These are phyloP conservation scores for Solanum tarijense DNA, from an alignment of 257 asterid genomes.

Conservation along the genomic window DNA sequence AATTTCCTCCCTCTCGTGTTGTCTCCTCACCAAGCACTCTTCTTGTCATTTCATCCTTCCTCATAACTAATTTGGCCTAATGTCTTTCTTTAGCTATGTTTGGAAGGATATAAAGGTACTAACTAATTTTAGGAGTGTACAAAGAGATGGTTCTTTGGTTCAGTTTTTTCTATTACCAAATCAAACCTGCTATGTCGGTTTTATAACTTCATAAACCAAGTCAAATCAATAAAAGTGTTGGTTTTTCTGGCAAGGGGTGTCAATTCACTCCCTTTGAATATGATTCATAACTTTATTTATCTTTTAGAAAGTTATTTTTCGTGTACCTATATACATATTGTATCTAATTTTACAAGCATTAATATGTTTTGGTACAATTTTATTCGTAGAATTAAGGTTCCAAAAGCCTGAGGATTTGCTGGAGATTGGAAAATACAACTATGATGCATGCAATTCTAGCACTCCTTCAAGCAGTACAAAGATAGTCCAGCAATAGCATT, in stretches of 20 bases:
- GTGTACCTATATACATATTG: not conserved
- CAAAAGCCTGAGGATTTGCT: not conserved
- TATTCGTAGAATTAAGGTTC: not conserved
- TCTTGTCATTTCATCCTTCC: too few relatives aligned
- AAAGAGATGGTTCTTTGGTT: not conserved
- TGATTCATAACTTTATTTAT: too few relatives aligned
- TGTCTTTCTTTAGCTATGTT: too few relatives aligned
- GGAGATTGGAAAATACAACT: not conserved
- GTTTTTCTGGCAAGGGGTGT: too few relatives aligned
- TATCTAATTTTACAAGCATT: too few relatives aligned
- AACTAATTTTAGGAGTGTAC: not conserved
- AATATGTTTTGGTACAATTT: not conserved
- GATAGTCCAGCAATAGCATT: not conserved
- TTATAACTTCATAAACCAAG: not conserved
- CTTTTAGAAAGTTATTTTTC: not conserved
- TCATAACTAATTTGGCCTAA: too few relatives aligned
- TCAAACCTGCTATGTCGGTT: not conserved
- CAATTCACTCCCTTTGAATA: too few relatives aligned
- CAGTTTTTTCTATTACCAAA: not conserved
- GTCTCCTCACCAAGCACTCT: too few relatives aligned
- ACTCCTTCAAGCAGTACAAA: not conserved
- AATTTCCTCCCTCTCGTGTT: too few relatives aligned
- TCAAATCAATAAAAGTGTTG: not conserved
- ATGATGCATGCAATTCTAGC: not conserved
- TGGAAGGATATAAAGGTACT: not conserved